These are phyloP conservation scores for Mucor racemosus DNA, from an alignment of 371 early-diverging fungal species.

Conservation along the genomic window DNA sequence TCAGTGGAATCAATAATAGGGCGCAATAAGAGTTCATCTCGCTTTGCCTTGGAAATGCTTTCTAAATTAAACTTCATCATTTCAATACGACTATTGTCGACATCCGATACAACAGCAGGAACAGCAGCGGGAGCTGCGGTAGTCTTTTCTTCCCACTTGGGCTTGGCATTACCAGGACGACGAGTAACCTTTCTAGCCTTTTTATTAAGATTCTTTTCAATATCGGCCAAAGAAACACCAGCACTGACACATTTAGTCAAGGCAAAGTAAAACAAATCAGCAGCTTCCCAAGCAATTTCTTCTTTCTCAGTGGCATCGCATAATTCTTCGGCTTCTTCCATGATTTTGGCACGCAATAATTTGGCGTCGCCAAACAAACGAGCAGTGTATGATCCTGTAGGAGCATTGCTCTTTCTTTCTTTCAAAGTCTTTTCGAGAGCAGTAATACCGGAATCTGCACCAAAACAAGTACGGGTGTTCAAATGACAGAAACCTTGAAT, in stretches of 20 bases:
- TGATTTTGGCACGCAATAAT: constrained; percentile 88
- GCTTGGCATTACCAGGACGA: constrained; percentile 94
- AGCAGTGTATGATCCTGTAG: constrained; percentile 90
- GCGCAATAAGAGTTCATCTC: constrained; percentile 75
- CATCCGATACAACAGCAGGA: constrained; percentile 11
- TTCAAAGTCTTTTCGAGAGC: constrained; percentile 71
- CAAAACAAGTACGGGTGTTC: constrained; percentile 92
- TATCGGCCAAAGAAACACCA: constrained; percentile 84
- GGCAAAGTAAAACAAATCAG: constrained; percentile 96
- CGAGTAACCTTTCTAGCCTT: constrained; percentile 87
- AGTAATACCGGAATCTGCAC: constrained; percentile 75
- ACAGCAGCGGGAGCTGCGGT: constrained; percentile 23
- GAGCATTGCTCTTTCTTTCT: constrained; percentile 72
- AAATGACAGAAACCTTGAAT: constrained; percentile 90
- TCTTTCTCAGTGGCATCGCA: constrained; percentile 77
- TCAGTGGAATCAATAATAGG: constrained; percentile 92
- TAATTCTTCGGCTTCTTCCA: constrained; percentile 96
- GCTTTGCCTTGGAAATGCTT: constrained; percentile 52
- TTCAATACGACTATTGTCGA: constrained; percentile 46
- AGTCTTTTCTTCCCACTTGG: constrained; percentile 56
- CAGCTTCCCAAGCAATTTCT: constrained; percentile 95
- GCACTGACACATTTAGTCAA: constrained; percentile 83
- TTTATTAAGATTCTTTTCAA: constrained; percentile 85
- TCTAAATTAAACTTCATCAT: constrained; percentile 66
- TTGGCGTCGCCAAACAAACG: constrained; percentile 85